phyloP scores from a whole-genome alignment of 768 basidiomycete species.

The Boletus rubroflammeus region DNA sequence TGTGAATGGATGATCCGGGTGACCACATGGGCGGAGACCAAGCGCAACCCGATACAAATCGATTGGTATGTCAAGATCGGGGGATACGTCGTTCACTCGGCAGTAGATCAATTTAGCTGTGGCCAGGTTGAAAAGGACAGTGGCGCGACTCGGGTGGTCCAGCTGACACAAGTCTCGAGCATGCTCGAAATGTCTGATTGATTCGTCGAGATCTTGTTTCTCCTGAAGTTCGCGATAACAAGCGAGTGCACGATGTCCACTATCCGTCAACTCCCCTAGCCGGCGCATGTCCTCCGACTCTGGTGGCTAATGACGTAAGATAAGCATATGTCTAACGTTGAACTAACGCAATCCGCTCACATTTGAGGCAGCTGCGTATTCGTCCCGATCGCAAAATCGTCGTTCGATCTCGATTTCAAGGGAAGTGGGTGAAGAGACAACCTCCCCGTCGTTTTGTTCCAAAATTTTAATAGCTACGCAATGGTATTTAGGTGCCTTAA shows the following conservation, averaged over 20 bases:
- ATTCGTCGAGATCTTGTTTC: background rate
- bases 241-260: background rate
- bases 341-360: background rate
- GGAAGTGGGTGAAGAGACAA: background rate
- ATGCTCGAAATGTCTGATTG: background rate
- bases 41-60: background rate
- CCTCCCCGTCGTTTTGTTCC: background rate
- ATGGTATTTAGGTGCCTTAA: background rate
- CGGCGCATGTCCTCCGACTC: background rate
- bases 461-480: background rate
- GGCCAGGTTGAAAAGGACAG: background rate
- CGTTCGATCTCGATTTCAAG: background rate
- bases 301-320: background rate
- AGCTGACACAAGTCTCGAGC: background rate
- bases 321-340: background rate
- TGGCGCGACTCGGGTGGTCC: background rate
- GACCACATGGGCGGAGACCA: background rate
- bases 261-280: background rate
- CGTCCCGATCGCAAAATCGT: background rate
- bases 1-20: background rate
- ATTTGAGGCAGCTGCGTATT: background rate
- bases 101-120: background rate
- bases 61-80: background rate
- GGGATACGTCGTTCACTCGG: background rate
- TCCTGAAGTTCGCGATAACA: background rate